phyloP scores from a whole-genome alignment of 179 eudicot species.

The Corrigiola litoralis region DNA sequence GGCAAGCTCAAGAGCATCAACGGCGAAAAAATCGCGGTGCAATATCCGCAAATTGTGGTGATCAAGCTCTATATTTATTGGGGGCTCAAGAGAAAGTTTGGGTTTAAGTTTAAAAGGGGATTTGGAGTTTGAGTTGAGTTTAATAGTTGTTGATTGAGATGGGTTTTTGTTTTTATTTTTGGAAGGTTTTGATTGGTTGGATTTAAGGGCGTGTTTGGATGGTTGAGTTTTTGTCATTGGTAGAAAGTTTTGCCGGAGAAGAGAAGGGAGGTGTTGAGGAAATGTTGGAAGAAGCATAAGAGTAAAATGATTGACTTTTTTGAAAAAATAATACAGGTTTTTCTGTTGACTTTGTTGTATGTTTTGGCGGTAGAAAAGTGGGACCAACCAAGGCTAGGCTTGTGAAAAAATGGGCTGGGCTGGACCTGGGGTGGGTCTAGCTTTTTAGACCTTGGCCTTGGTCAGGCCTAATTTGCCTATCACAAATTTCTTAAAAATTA shows the following conservation, averaged over 20 bases:
- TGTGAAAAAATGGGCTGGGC: no score
- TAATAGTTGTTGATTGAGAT: constrained; percentile 22
- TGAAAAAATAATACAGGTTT: no score
- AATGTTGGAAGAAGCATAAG: constrained; percentile 6
- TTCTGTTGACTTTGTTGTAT: no score
- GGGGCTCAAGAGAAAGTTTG: constrained; percentile 18
- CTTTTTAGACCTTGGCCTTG: no score
- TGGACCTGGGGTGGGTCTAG: no score
- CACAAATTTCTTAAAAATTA: no score
- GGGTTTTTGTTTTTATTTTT: constrained; percentile 11
- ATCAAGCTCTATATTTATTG: constrained; percentile 22
- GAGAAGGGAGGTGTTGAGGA: not conserved
- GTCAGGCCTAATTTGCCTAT: no score
- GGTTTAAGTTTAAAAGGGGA: constrained; percentile 28
- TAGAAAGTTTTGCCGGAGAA: not conserved
- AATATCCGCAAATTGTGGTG: constrained; percentile 29
- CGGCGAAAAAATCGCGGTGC: constrained; percentile 45
- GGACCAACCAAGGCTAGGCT: no score
- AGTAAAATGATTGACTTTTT: no score
- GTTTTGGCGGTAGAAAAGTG: no score
- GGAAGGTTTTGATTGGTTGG: constrained; percentile 5
- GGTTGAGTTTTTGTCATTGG: constrained; percentile 35
- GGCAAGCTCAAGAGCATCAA: constrained; percentile 92
- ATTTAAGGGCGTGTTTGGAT: constrained; percentile 20
- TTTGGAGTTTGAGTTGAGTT: constrained; percentile 12